Evolutionary conservation across 2,329 filamentous ascomycete species (phyloP).

Genomic region (Paecilomyces niveus): DNA sequence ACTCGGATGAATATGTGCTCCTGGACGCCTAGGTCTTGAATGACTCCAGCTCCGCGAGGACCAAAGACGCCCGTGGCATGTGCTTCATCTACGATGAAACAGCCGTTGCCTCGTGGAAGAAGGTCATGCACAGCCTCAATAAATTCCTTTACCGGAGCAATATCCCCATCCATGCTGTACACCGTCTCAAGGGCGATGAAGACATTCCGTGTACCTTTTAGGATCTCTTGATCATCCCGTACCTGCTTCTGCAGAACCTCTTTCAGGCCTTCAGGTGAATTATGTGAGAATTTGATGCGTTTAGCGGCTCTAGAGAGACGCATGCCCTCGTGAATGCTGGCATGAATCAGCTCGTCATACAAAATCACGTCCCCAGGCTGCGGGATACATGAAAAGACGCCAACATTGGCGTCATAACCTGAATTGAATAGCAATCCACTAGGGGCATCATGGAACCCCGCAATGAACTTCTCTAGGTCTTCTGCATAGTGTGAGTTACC

Average conservation of each 20-base stretch:
- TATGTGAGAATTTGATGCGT: slow-evolving; percentile 43
- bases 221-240: slow-evolving; percentile 24
- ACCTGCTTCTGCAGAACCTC: slow-evolving; percentile 27
- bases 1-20: slow-evolving; percentile 43
- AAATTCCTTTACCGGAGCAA: slow-evolving; percentile 57
- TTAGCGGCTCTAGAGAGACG: slow-evolving; percentile 50
- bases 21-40: slow-evolving; percentile 45
- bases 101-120: slow-evolving; percentile 50
- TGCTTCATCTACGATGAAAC: slow-evolving; percentile 52
- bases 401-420: slow-evolving; percentile 61
- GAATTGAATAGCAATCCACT: slow-evolving; percentile 56
- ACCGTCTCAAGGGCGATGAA: slow-evolving; percentile 65
- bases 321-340: slow-evolving; percentile 74
- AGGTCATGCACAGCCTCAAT: slow-evolving; percentile 49
- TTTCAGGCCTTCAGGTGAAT: slow-evolving; percentile 31
- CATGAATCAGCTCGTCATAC: slow-evolving; percentile 70
- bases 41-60: slow-evolving; percentile 41
- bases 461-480: slow-evolving; percentile 51
- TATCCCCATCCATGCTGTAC: slow-evolving; percentile 80
- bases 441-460: slow-evolving; percentile 53
- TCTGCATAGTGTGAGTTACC: slow-evolving; percentile 58
- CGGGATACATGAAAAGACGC: slow-evolving; percentile 54
- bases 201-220: slow-evolving; percentile 43
- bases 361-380: slow-evolving; percentile 57
- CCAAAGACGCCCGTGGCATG: slow-evolving; percentile 49